These are phyloP conservation scores for Erysimum cheiranthoides DNA, from an alignment of 345 rosid species.

Conservation along the genomic window DNA sequence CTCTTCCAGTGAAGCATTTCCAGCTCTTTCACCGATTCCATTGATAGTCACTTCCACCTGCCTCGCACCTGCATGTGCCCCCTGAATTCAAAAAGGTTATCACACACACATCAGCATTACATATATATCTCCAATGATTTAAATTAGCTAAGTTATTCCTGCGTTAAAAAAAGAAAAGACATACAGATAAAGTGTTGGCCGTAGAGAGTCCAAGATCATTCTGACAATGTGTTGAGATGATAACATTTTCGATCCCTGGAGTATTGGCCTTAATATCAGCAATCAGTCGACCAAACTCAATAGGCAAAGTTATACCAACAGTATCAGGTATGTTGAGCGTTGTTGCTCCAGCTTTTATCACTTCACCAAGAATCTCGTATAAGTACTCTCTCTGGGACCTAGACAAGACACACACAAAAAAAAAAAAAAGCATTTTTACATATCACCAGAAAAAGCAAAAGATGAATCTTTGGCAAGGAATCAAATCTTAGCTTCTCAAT, in stretches of 20 bases:
- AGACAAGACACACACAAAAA: neutral
- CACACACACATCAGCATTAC: constrained; percentile 40
- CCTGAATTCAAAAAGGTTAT: constrained; percentile 55
- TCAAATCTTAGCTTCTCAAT: constrained; percentile 51
- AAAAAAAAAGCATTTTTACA: constrained; percentile 10
- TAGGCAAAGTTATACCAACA: constrained; percentile 84
- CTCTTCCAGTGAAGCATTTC: constrained; percentile 99
- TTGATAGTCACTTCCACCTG: constrained; percentile 95
- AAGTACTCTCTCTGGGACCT: constrained; percentile 91
- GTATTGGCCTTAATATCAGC: constrained; percentile 91
- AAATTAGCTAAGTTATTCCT: neutral
- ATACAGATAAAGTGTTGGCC: constrained; percentile 91
- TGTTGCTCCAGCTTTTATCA: constrained; percentile 94
- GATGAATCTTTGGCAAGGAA: constrained; percentile 39
- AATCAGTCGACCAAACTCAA: constrained; percentile 82
- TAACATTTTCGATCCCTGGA: constrained; percentile 81
- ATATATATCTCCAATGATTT: neutral
- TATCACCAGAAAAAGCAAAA: neutral
- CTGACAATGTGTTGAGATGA: constrained; percentile 96
- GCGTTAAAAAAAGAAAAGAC: neutral
- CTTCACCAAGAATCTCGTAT: constrained; percentile 86
- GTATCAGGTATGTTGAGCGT: constrained; percentile 96
- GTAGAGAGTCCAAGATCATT: constrained; percentile 99
- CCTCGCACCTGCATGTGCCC: constrained; percentile 89
- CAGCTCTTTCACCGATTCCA: constrained; percentile 99